A percentile compares a stretch with the other conserved stretches of the same genome.
Conservation (phyloP, 2,329 filamentous ascomycete genomes). For the Colletotrichum sp. region DNA sequence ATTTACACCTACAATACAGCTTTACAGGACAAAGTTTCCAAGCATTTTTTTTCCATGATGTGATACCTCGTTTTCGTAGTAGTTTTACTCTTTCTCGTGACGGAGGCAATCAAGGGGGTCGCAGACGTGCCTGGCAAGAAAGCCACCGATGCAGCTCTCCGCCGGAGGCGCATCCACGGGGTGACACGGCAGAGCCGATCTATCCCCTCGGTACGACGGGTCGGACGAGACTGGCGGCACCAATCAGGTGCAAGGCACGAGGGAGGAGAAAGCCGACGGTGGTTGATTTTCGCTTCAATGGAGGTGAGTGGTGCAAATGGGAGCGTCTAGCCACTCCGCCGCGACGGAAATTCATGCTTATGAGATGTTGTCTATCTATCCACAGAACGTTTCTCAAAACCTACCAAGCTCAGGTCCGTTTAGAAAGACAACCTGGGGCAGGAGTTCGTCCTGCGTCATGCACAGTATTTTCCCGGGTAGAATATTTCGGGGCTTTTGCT, state of each 20-base stretch:
- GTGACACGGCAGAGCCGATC: constrained; percentile 1
- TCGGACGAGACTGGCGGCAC: background rate
- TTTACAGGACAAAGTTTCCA: background rate
- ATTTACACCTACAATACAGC: background rate
- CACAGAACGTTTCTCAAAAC: background rate
- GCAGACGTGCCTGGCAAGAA: background rate
- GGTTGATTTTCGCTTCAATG: background rate
- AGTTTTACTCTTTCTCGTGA: too few relatives aligned
- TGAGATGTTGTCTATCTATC: background rate
- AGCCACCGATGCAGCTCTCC: background rate
- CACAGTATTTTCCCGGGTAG: background rate
- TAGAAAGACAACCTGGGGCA: background rate
- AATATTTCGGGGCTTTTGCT: background rate
- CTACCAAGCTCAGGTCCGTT: background rate
- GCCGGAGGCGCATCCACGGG: background rate
- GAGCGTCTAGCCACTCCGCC: background rate
- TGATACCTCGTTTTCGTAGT: background rate
- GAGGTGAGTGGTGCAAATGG: background rate
- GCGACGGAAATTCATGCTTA: background rate
- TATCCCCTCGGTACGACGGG: background rate
- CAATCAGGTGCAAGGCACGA: background rate
- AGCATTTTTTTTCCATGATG: background rate
- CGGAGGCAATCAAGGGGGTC: background rate
- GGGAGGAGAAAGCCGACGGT: background rate
- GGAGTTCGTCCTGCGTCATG: background rate